Evolutionary conservation across 257 asterid genomes (phyloP), one percentile per base, ranked within the genome.

Genomic region (Thymus quinquecostatus): DNA sequence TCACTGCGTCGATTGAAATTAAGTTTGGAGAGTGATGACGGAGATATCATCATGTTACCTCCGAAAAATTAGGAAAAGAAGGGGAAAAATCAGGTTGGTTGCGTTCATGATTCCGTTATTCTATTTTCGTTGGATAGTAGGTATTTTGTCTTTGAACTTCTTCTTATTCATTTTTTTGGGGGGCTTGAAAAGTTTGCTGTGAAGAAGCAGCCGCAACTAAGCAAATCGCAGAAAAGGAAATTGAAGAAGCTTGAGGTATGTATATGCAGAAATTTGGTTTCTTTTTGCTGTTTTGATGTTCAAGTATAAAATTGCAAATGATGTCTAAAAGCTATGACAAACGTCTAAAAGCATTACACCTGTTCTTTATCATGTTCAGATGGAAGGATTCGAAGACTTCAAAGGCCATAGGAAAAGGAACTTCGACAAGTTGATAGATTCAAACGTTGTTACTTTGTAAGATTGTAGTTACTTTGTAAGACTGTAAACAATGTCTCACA

Each of bases 221-320:
- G 93, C 68, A 88, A 88, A 64, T 89, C 96, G 21, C 96, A 88
- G 86, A 83, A 89, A 79, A 82, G 96, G 78, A 91, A 86, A 83
- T 64, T 94, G 64, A 87, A 81, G 90, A 94, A 84, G 78, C 64
- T 94, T 54, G 92, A 91, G 98, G 98, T 94, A 43, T 61, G 79
- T 75, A 4, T 71, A 47, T 60, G 49, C 58, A 29, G 11, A 64
- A 14, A 13, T 51, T 40, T 47, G 56, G 63, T 0, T 11, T 57
- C 70, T 34, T 36, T 21, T 29, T 49, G 10, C 40, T 44, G 57
- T 50, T 1, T 43, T 9, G 11, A 32, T 62, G 21, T 11, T 64
- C 49, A 60, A 64, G 74, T n/a, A n/a, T n/a, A n/a, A n/a, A n/a
- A n/a, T n/a, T n/a, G n/a, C n/a, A n/a, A n/a, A n/a, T n/a, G n/a